Conservation (phyloP, 768 basidiomycete species). For the Chiua virens region DNA sequence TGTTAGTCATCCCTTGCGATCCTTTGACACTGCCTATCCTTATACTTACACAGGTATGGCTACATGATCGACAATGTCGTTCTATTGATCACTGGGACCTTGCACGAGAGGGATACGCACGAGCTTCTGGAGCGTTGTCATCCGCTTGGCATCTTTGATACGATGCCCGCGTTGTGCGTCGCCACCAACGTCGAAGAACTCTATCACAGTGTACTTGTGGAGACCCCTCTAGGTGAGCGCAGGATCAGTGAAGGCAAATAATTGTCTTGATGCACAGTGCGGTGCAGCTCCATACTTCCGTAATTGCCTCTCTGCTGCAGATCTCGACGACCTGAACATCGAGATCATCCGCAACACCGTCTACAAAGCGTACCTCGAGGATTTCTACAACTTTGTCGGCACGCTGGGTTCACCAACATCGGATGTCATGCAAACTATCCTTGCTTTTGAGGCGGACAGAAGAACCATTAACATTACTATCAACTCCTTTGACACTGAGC, state of each 20-base stretch:
- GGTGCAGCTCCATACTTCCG: constrained; percentile 88
- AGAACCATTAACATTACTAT: constrained; percentile 98
- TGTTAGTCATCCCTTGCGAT: constrained; percentile 53
- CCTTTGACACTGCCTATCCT: constrained; percentile 4
- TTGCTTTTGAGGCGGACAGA: constrained; percentile 95
- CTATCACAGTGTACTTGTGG: constrained; percentile 94
- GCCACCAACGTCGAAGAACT: constrained; percentile 98
- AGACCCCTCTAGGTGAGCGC: constrained; percentile 89
- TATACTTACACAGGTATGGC: constrained; percentile 62
- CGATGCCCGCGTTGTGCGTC: constrained; percentile 98
- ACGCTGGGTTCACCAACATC: constrained; percentile 82
- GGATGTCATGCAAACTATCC: constrained; percentile 89
- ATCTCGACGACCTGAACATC: constrained; percentile 98
- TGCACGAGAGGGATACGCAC: constrained; percentile 96
- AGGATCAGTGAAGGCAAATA: background rate
- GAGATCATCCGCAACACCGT: constrained; percentile 99
- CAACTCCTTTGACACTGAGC: constrained; percentile 96
- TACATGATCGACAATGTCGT: constrained; percentile 99
- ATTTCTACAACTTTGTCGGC: constrained; percentile 84
- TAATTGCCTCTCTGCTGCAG: constrained; percentile 90
- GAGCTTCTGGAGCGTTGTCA: constrained; percentile 96
- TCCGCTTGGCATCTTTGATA: constrained; percentile 94
- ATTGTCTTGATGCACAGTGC: background rate
- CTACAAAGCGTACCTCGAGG: constrained; percentile 98
- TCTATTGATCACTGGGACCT: constrained; percentile 92